Evolutionary conservation across 371 early-diverging fungal species (phyloP).

Genomic region (Actinomucor elegans): DNA sequence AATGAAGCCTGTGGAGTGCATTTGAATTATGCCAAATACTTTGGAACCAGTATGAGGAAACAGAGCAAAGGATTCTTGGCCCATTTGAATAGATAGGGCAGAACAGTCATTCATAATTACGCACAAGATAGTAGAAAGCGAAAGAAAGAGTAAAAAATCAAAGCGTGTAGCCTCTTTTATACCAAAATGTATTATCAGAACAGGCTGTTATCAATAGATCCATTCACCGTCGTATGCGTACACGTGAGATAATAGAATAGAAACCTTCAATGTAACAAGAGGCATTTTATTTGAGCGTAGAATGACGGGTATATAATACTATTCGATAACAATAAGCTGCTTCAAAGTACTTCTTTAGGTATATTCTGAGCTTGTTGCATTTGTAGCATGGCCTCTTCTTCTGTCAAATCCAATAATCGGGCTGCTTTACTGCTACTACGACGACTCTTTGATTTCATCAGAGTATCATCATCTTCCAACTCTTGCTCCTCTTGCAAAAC

Average conservation of each 20-base stretch:
- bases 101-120: neutral
- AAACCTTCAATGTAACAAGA: too few relatives aligned
- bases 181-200: neutral
- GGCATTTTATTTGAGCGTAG: too few relatives aligned
- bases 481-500: constrained; percentile 18
- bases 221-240: too few relatives aligned
- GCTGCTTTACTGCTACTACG: constrained; percentile 27
- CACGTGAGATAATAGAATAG: too few relatives aligned
- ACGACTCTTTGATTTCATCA: neutral
- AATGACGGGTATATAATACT: too few relatives aligned
- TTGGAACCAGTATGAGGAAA: too few relatives aligned
- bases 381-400: constrained; percentile 18
- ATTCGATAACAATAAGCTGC: too few relatives aligned
- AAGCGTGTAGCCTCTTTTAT: neutral
- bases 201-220: too few relatives aligned
- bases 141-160: neutral
- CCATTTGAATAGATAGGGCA: constrained; percentile 2
- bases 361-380: neutral
- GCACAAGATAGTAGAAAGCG: neutral
- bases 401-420: constrained; percentile 34
- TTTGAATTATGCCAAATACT: neutral
- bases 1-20: neutral
- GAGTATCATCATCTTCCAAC: too few relatives aligned
- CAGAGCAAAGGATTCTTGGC: constrained; percentile 11
- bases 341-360: neutral